These are phyloP conservation scores for Pyrus pyrifolia DNA, from an alignment of 306 rosid species.

Conservation along the genomic window DNA sequence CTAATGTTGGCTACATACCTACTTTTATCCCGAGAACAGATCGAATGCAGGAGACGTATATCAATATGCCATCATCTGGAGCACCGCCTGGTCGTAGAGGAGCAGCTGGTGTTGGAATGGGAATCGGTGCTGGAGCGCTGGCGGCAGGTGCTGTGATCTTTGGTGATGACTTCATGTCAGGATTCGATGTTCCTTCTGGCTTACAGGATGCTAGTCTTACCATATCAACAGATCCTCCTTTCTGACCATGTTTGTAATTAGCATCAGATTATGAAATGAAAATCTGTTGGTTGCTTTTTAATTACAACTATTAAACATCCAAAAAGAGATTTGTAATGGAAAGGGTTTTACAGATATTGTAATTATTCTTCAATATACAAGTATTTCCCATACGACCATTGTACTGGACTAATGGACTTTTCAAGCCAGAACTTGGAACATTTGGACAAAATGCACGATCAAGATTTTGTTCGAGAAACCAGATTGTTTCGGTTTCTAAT, in stretches of 20 bases:
- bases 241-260: conserved; percentile 27
- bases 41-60: conserved; percentile 28
- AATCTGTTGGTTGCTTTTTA: background rate
- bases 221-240: conserved; percentile 37
- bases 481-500: background rate
- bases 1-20: conserved; percentile 50
- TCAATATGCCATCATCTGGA: conserved; percentile 40
- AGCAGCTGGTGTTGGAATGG: conserved; percentile 47
- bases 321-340: background rate
- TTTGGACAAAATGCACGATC: background rate
- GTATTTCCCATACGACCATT: background rate
- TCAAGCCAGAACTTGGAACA: background rate
- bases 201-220: conserved; percentile 37
- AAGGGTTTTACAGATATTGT: background rate
- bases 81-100: conserved; percentile 26
- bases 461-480: background rate
- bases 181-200: conserved; percentile 45
- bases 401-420: background rate
- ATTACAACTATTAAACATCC: background rate
- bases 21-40: conserved; percentile 43
- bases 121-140: conserved; percentile 68
- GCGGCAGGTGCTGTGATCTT: conserved; percentile 83
- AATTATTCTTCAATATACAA: background rate
- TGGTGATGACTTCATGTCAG: conserved; percentile 78
- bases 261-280: background rate